Conservation (phyloP, 352 stramenopile species). For the Globisporangium parvum region DNA sequence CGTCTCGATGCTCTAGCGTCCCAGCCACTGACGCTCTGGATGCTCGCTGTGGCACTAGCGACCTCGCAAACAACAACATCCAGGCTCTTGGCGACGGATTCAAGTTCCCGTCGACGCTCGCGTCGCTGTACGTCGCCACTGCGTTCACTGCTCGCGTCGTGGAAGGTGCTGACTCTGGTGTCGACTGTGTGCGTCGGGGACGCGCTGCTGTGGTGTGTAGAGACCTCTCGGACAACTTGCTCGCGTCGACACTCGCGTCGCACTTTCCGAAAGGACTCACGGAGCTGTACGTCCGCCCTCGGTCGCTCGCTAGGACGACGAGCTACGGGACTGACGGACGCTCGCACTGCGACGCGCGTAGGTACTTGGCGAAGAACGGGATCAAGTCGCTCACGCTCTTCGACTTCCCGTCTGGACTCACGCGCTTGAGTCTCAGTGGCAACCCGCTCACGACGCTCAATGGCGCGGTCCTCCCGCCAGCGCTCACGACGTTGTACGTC, state of each 20-base stretch:
- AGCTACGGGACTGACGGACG: no score
- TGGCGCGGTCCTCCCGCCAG: conserved; percentile 34
- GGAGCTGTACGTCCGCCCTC: conserved; percentile 9
- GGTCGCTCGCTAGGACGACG: no score
- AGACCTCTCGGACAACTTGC: conserved; percentile 13
- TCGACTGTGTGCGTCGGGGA: background rate
- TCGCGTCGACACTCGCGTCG: conserved; percentile 6
- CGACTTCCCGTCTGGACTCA: conserved; percentile 14
- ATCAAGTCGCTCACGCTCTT: conserved; percentile 12
- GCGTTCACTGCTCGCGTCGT: background rate
- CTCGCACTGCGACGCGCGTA: no score
- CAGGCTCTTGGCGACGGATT: conserved; percentile 16
- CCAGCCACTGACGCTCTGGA: background rate
- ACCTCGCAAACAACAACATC: conserved; percentile 29
- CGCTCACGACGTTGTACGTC: conserved; percentile 26
- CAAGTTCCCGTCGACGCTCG: conserved; percentile 18
- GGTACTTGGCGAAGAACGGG: conserved; percentile 12
- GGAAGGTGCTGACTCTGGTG: background rate
- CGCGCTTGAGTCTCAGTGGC: conserved; percentile 21
- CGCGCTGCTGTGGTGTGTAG: background rate
- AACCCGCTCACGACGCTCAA: conserved; percentile 33
- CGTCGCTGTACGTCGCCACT: conserved; percentile 18
- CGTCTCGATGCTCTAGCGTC: background rate
- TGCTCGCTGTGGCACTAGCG: conserved; percentile 8
- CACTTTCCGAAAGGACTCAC: conserved; percentile 11